Percentiles rank a stretch among this genome's conserved stretches.
Conservation (phyloP, 2,329 filamentous ascomycete species). For the Colletotrichum horii region DNA sequence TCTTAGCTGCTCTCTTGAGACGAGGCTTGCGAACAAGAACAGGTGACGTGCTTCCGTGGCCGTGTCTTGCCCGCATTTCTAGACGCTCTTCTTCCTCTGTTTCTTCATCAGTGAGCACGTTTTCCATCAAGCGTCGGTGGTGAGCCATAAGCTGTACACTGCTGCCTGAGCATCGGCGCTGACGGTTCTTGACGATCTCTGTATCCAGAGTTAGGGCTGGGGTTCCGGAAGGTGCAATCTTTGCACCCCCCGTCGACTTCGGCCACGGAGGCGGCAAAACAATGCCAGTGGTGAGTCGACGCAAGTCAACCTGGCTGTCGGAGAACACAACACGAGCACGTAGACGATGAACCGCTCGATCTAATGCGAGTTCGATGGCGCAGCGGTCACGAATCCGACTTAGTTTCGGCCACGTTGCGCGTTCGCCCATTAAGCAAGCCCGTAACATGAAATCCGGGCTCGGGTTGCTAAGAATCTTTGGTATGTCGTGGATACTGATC, state of each 20-base stretch:
- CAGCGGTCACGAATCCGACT: slow-evolving; percentile 85
- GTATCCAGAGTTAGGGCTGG: slow-evolving; percentile 26
- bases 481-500: slow-evolving; percentile 75
- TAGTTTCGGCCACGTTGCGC: slow-evolving; percentile 90
- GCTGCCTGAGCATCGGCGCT: slow-evolving; percentile 56
- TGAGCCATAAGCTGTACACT: slow-evolving; percentile 47
- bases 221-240: slow-evolving; percentile 24
- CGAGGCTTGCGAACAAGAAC: slow-evolving; percentile 40
- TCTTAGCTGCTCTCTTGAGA: slow-evolving; percentile 46
- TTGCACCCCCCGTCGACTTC: slow-evolving; percentile 24
- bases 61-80: slow-evolving; percentile 43
- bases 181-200: slow-evolving; percentile 37
- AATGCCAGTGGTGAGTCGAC: slow-evolving; percentile 46
- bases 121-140: slow-evolving; percentile 40
- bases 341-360: slow-evolving; percentile 73
- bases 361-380: slow-evolving; percentile 85
- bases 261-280: slow-evolving; percentile 27
- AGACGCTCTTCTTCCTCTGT: slow-evolving; percentile 49
- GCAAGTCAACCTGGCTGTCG: slow-evolving; percentile 65
- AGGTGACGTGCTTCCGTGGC: slow-evolving; percentile 27
- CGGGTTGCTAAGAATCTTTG: slow-evolving; percentile 81
- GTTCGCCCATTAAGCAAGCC: slow-evolving; percentile 78
- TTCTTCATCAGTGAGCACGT: slow-evolving; percentile 47
- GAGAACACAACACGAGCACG: slow-evolving; percentile 74
- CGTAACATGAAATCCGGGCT: slow-evolving; percentile 85